Evolutionary conservation across 2,329 filamentous ascomycete genomes (phyloP), one percentile per base, ranked within the genome.

Genomic region (Stylonectria norvegica): DNA sequence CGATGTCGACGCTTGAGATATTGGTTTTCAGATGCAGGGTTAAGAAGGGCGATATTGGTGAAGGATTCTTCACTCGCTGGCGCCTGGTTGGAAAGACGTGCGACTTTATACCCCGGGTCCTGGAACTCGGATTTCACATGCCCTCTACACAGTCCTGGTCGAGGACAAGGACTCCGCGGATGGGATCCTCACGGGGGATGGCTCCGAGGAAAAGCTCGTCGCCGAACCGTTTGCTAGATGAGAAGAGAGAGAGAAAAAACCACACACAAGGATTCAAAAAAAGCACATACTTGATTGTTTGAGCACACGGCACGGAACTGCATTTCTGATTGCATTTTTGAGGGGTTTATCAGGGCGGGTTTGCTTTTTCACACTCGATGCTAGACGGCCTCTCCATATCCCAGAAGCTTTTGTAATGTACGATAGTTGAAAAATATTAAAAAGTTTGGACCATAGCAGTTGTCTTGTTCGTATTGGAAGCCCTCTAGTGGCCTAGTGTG

Each of bases 261-360:
- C n/a, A n/a, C 14, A 45, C 37, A 47, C 34, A 44, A 40, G 47
- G 48, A 45, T 37, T 36, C 9, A 45, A 48, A 46, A 53, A 48
- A 53, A 58, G 55, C 51, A 56, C 48, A 52, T 52, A 42, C 48
- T 56, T 52, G 40, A n/a, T n/a, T 43, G 42, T 49, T 47, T 50
- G 35, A 53, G 39, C 47, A 42, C n/a, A 50, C 25, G 42, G 38
- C 35, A 52, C 33, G 8, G 27, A 45, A n/a, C n/a, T 33, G 38
- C 38, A 36, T 47, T 52, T 52, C 50, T 54, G 34, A 46, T 43
- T 56, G 55, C 55, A 57, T 57, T 55, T 49, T 41, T 48, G 52
- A 53, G 55, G 55, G 55, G 56, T 57, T 36, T 25, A 53, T 30
- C 6, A 30, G 45, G 49, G 45, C 12, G 23, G 45, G 50, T 40